Conservation (phyloP, 345 rosid species). For the Brassica rapa region DNA sequence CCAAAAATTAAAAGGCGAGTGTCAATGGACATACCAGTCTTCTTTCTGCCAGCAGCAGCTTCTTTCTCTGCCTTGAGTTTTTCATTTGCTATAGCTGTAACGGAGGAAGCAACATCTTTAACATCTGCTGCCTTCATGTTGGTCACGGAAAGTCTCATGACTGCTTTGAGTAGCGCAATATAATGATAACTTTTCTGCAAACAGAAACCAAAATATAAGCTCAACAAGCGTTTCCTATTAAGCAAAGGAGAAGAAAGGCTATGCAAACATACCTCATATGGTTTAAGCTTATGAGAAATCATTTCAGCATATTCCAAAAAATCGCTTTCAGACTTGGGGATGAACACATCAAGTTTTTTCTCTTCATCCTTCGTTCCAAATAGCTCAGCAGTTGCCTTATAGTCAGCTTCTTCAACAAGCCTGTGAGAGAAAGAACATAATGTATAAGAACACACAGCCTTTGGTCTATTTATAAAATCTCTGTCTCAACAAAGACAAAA, state of each 20-base stretch:
- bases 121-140: constrained; percentile 87
- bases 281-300: constrained; percentile 66
- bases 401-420: constrained; percentile 97
- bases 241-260: neutral
- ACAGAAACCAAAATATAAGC: constrained; percentile 5
- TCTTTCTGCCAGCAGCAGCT: constrained; percentile 79
- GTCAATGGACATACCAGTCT: constrained; percentile 55
- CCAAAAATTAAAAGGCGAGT: neutral
- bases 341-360: constrained; percentile 62
- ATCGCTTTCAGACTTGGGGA: constrained; percentile 94
- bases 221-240: neutral
- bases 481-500: neutral
- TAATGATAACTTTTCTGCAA: constrained; percentile 94
- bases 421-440: constrained; percentile 40
- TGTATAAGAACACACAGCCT: neutral
- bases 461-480: neutral
- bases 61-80: constrained; percentile 94
- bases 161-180: constrained; percentile 71
- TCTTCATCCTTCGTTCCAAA: constrained; percentile 64
- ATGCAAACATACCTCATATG: constrained; percentile 61
- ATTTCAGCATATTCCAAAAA: constrained; percentile 90
- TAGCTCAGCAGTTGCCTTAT: constrained; percentile 66
- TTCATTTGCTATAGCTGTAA: constrained; percentile 90
- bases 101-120: constrained; percentile 83
- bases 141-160: constrained; percentile 78